Evolutionary conservation across 768 basidiomycete genomes (phyloP).

Genomic region (Phaeotremella fagi): DNA sequence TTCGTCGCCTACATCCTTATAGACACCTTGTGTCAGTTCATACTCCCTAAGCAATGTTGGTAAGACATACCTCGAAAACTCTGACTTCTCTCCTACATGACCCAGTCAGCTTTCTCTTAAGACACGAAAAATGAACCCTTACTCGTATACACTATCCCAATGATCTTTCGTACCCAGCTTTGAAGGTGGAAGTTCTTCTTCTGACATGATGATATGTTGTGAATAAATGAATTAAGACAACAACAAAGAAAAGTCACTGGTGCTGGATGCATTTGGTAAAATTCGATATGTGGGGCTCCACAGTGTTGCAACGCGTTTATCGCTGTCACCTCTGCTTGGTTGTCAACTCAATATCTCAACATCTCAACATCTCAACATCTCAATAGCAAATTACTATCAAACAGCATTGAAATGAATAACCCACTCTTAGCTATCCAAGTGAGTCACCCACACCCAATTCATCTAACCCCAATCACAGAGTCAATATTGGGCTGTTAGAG

Average conservation of each 20-base stretch:
- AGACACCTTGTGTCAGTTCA: not conserved
- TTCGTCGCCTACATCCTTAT: conserved; percentile 50
- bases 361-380: not conserved
- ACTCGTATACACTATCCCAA: conserved; percentile 49
- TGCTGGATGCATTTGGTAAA: no score
- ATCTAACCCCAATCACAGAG: conserved; percentile 55
- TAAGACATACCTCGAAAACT: conserved; percentile 38
- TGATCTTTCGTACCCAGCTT: conserved; percentile 49
- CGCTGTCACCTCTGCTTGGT: no score
- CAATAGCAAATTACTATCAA: not conserved
- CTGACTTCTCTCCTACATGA: conserved; percentile 44
- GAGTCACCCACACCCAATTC: conserved; percentile 1
- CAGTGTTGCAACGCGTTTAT: no score
- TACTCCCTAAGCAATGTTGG: not conserved
- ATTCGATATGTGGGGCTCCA: not conserved
- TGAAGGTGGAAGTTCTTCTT: conserved; percentile 46
- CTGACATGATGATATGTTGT: conserved; percentile 13
- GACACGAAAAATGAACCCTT: conserved; percentile 5
- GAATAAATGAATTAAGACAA: not conserved
- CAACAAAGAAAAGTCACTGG: not conserved
- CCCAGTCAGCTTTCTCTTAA: not conserved
- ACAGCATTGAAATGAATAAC: conserved; percentile 35
- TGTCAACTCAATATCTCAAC: not conserved
- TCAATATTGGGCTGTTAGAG: conserved; percentile 88
- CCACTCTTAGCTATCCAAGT: conserved; percentile 49